Conservation (phyloP, 2,329 filamentous ascomycete species). For the Aureobasidium melanogenum region DNA sequence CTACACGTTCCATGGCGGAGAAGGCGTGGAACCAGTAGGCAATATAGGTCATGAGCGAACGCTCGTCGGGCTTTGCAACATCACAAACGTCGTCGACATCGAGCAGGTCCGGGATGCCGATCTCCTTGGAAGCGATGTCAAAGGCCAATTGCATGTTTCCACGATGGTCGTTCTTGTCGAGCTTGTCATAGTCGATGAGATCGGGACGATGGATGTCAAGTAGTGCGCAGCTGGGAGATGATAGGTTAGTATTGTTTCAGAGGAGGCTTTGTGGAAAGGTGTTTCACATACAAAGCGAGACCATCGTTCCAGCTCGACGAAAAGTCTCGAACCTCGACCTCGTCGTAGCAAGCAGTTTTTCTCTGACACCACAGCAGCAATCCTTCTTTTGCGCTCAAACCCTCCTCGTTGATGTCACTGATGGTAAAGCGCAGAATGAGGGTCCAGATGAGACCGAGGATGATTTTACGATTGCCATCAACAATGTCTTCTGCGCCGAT, state of each 20-base stretch:
- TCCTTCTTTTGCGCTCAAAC: slow-evolving; percentile 94
- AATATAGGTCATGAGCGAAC: slow-evolving; percentile 98
- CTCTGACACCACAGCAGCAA: slow-evolving; percentile 93
- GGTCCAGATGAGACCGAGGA: slow-evolving; percentile 95
- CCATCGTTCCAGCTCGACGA: slow-evolving; percentile 96
- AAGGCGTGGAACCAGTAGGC: slow-evolving; percentile 99
- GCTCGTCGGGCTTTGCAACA: slow-evolving; percentile 89
- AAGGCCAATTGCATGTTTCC: slow-evolving; percentile 98
- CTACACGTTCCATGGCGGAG: slow-evolving; percentile 96
- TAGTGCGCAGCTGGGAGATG: slow-evolving; percentile 58
- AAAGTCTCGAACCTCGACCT: slow-evolving; percentile 92
- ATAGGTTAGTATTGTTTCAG: not conserved
- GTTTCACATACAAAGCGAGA: slow-evolving; percentile 59
- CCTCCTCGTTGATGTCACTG: slow-evolving; percentile 96
- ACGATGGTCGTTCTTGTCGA: slow-evolving; percentile 88
- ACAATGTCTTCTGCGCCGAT: slow-evolving; percentile 98
- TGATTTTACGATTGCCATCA: slow-evolving; percentile 95
- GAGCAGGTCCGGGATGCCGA: slow-evolving; percentile 88
- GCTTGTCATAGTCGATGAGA: slow-evolving; percentile 87
- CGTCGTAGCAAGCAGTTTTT: slow-evolving; percentile 97
- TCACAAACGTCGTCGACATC: slow-evolving; percentile 98
- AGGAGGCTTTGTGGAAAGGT: not conserved
- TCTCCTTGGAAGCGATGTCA: slow-evolving; percentile 90
- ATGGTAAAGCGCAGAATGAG: slow-evolving; percentile 97
- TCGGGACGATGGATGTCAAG: slow-evolving; percentile 96